Percentiles rank a stretch among this genome's conserved stretches.
These are phyloP conservation scores for Ganoderma leucocontextum DNA, from an alignment of 1,284 basidiomycete genomes.

Conservation along the genomic window DNA sequence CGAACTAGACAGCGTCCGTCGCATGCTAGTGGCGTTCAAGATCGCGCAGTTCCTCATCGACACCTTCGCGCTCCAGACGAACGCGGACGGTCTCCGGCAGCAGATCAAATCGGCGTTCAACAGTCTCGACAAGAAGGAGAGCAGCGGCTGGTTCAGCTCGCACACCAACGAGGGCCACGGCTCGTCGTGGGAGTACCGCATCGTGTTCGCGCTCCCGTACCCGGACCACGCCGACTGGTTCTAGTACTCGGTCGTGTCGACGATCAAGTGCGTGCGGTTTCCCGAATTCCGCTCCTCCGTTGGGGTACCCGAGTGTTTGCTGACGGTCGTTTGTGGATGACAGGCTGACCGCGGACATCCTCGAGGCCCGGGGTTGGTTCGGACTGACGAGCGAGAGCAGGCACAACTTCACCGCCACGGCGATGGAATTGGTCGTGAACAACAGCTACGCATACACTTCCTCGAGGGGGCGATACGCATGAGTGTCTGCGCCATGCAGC, in stretches of 20 bases:
- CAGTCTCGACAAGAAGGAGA: neutral
- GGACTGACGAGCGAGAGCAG: neutral
- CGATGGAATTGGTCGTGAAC: conserved; percentile 1
- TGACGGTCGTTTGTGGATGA: neutral
- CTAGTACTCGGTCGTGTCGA: neutral
- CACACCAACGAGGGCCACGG: neutral
- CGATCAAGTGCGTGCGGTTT: neutral
- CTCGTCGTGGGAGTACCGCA: neutral
- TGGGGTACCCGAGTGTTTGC: neutral
- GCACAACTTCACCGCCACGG: neutral
- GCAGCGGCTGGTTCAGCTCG: conserved; percentile 1
- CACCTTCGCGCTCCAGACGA: neutral
- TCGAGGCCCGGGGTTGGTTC: neutral
- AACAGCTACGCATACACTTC: neutral
- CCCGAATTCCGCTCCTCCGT: neutral
- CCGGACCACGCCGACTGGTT: conserved; percentile 3
- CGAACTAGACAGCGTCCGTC: neutral
- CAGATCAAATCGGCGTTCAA: conserved; percentile 1
- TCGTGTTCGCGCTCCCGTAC: conserved; percentile 1
- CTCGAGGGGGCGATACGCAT: neutral
- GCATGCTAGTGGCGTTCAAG: neutral
- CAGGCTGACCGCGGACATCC: neutral
- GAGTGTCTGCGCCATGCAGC: neutral
- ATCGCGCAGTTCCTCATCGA: conserved; percentile 3
- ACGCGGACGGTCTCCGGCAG: neutral